Evolutionary conservation across 2,329 filamentous ascomycete genomes (phyloP), one percentile per base, ranked within the genome.

Genomic region (Fusarium citri): DNA sequence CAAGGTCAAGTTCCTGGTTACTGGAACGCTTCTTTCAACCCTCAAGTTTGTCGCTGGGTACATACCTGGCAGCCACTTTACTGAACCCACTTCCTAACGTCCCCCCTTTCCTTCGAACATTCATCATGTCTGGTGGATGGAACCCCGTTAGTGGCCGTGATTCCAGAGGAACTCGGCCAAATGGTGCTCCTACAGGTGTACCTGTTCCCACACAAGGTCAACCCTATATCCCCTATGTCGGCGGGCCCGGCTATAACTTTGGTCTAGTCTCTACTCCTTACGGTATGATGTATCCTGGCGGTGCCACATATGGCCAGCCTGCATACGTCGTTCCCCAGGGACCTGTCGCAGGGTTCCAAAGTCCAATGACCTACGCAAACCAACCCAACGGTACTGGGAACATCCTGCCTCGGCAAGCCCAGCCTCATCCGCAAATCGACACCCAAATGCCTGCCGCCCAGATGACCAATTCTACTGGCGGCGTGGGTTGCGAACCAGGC

Each of bases 401-500:
- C 58, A 65, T 77, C 6, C 72, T 79, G 5, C 72, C 76, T 2
- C 83, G 85, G 5, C 71, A 78, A n/a, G 80, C 83, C 0, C 80
- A 83, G 55, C 75, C 81, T 0, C 79, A 80, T 22, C 85, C 86
- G 0, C 72, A 72, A 10, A 80, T 84, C 60, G 81, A 85, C 68
- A 64, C 78, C 0, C 76, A 80, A 3, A 83, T 86, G 64, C 85
- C 87, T 0, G 86, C 86, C 0, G 81, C 84, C 28, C 85, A 87
- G 67, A 80, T 90, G 78, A 83, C 82, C 48, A 89, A 90, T 78
- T 83, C 84, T 0, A 86, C 86, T 0, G 86, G 88, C 46, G 87
- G 87, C 23, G 81, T 85, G 2, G 87, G 88, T 42, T 85, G 85
- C 64, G 88, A 90, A 71, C 87, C 86, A 0, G 89, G 88, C 3